Conservation (phyloP, 177 flowering plant species). For the Vitis hybrid region DNA sequence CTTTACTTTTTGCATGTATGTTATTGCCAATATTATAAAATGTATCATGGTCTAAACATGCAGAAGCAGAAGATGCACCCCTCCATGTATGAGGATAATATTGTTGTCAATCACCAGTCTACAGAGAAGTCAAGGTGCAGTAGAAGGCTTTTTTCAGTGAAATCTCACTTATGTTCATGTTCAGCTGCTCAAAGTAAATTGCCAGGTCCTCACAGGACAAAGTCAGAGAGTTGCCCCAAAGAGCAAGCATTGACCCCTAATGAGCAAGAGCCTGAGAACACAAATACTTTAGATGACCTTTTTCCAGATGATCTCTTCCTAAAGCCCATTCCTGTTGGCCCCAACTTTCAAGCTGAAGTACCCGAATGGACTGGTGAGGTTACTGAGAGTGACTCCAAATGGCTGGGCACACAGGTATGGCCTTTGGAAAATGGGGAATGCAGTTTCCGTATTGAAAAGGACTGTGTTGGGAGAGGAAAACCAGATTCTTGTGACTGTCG, state of each 20-base stretch:
- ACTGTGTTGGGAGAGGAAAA: conserved; percentile 55
- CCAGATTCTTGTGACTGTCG: conserved; percentile 51
- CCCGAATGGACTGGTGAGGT: conserved; percentile 70
- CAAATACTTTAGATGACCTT: conserved; percentile 1
- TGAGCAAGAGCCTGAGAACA: conserved; percentile 10
- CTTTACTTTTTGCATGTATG: background rate
- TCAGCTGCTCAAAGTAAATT: conserved; percentile 14
- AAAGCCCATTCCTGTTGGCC: conserved; percentile 50
- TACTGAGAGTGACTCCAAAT: conserved; percentile 62
- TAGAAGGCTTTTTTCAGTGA: conserved; percentile 22
- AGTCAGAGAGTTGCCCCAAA: conserved; percentile 8
- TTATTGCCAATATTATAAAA: background rate
- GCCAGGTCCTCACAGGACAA: conserved; percentile 12
- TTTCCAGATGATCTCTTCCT: conserved; percentile 17
- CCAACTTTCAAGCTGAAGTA: conserved; percentile 66
- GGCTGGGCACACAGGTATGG: conserved; percentile 81
- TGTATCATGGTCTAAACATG: conserved; percentile 17
- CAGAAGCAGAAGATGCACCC: conserved; percentile 58
- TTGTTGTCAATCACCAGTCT: conserved; percentile 12
- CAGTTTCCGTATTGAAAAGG: background rate
- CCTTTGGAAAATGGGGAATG: conserved; percentile 23
- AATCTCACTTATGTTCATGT: conserved; percentile 24
- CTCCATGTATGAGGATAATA: conserved; percentile 47
- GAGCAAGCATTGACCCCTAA: conserved; percentile 7
- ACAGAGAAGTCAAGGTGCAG: conserved; percentile 42